These are phyloP conservation scores for Grosmannia penicillata DNA, from an alignment of 2,329 filamentous ascomycete genomes.

Conservation along the genomic window DNA sequence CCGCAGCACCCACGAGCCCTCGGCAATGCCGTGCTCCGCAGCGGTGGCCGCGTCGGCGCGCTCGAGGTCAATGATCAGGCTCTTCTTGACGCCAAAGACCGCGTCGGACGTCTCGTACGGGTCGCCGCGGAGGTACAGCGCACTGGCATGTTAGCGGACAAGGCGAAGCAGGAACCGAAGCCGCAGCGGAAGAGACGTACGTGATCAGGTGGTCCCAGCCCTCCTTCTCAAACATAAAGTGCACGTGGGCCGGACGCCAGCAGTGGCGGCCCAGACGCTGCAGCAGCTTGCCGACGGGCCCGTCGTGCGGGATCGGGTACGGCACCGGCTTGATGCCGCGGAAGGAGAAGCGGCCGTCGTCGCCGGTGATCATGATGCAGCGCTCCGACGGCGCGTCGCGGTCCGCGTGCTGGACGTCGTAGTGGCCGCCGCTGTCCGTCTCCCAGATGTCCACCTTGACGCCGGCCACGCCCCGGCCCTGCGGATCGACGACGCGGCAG, in stretches of 20 bases:
- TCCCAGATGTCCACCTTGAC: slow-evolving; percentile 77
- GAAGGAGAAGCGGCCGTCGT: slow-evolving; percentile 69
- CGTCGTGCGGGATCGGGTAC: slow-evolving; percentile 75
- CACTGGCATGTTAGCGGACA: slow-evolving; percentile 27
- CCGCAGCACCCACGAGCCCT: slow-evolving; percentile 46
- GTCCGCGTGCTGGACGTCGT: slow-evolving; percentile 64
- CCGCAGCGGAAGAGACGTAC: slow-evolving; percentile 40
- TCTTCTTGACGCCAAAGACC: slow-evolving; percentile 77
- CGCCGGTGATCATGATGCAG: slow-evolving; percentile 49
- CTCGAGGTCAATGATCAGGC: slow-evolving; percentile 51
- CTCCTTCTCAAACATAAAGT: slow-evolving; percentile 76
- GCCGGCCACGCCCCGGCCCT: slow-evolving; percentile 44
- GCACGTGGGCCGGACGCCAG: slow-evolving; percentile 65
- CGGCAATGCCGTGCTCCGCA: slow-evolving; percentile 45
- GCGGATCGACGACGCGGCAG: slow-evolving; percentile 54
- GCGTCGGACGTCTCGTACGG: slow-evolving; percentile 74
- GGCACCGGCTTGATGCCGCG: slow-evolving; percentile 70
- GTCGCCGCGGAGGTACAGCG: slow-evolving; percentile 62
- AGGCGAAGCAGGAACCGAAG: not conserved
- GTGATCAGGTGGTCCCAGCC: slow-evolving; percentile 73
- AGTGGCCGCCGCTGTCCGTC: slow-evolving; percentile 65
- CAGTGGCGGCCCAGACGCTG: slow-evolving; percentile 54
- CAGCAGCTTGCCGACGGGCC: slow-evolving; percentile 64
- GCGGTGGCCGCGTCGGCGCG: slow-evolving; percentile 38
- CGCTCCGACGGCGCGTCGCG: slow-evolving; percentile 53